Percentiles rank a stretch among this genome's conserved stretches.
phyloP scores from a whole-genome alignment of 208 protist genomes.

The Leishmania turanica region DNA sequence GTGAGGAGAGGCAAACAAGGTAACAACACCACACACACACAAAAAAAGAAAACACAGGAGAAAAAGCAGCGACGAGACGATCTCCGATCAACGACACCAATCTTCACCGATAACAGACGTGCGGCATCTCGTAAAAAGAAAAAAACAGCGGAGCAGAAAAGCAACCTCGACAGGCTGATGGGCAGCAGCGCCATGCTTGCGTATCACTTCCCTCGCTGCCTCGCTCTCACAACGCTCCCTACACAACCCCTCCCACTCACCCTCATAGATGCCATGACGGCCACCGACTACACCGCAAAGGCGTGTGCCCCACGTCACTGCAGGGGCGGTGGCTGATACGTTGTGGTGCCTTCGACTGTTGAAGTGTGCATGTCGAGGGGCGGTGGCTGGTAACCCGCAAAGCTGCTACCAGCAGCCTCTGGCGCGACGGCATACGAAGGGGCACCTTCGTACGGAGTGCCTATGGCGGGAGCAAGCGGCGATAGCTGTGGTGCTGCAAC shows the following conservation, averaged over 20 bases:
- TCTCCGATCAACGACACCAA: conserved; percentile 1
- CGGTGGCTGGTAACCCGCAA: conserved; percentile 12
- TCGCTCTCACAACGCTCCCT: not conserved
- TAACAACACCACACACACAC: not conserved
- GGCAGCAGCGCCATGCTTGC: not conserved
- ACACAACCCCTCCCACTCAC: not conserved
- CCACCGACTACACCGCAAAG: not conserved
- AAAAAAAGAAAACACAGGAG: not conserved
- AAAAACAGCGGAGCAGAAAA: not conserved
- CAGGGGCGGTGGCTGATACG: conserved; percentile 27
- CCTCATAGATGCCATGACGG: not conserved
- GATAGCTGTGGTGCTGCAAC: not conserved
- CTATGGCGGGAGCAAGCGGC: not conserved
- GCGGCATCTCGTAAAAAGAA: not conserved
- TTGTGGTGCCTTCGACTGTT: not conserved
- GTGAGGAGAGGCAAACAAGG: not conserved
- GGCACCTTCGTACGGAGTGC: not conserved
- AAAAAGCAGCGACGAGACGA: not conserved
- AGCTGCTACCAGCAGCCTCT: not conserved
- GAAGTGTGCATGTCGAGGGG: not conserved
- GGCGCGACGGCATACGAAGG: not conserved
- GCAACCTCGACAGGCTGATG: not conserved
- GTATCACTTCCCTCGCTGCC: not conserved
- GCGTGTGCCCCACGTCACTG: not conserved
- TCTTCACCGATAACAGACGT: not conserved